phyloP scores from a whole-genome alignment of 768 basidiomycete genomes.

The Cytidiella melzeri region DNA sequence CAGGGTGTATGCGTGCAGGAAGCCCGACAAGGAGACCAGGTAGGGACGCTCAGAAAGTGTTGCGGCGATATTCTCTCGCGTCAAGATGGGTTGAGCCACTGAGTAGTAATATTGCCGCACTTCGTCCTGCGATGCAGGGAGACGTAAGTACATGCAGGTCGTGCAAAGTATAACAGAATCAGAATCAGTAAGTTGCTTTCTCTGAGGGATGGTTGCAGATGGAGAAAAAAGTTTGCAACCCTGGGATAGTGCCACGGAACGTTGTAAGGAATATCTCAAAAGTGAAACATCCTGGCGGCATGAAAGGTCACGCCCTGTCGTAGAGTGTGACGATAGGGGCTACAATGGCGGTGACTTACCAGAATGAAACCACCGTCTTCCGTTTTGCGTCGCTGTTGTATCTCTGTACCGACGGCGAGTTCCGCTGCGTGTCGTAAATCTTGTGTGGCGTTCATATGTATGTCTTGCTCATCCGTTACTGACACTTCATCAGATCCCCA shows the following conservation, averaged over 20 bases:
- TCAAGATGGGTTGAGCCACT: slow-evolving; percentile 15
- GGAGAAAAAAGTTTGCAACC: background rate
- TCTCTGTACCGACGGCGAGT: slow-evolving; percentile 31
- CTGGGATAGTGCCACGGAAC: background rate
- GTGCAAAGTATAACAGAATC: background rate
- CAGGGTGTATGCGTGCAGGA: slow-evolving; percentile 37
- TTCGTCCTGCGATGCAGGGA: slow-evolving; percentile 17
- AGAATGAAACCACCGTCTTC: slow-evolving; percentile 10
- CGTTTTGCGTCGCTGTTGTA: slow-evolving; percentile 20
- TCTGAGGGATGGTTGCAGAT: background rate
- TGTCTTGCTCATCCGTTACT: background rate
- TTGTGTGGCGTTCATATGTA: background rate
- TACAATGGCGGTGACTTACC: slow-evolving; percentile 10
- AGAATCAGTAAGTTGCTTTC: background rate
- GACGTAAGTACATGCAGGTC: slow-evolving; percentile 4
- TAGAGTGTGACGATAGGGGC: background rate
- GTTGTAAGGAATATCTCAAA: background rate
- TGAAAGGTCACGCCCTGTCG: background rate
- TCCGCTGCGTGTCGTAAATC: slow-evolving; percentile 27
- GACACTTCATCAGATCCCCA: slow-evolving; percentile 36
- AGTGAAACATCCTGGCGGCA: background rate
- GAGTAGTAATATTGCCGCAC: slow-evolving; percentile 18
- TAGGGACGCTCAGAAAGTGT: background rate
- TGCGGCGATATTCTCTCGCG: background rate
- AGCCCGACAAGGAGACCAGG: slow-evolving; percentile 18